A percentile compares a stretch with the other conserved stretches of the same genome.
Evolutionary conservation across 2,329 filamentous ascomycete genomes (phyloP).

Genomic region (Passalora sequoiae): DNA sequence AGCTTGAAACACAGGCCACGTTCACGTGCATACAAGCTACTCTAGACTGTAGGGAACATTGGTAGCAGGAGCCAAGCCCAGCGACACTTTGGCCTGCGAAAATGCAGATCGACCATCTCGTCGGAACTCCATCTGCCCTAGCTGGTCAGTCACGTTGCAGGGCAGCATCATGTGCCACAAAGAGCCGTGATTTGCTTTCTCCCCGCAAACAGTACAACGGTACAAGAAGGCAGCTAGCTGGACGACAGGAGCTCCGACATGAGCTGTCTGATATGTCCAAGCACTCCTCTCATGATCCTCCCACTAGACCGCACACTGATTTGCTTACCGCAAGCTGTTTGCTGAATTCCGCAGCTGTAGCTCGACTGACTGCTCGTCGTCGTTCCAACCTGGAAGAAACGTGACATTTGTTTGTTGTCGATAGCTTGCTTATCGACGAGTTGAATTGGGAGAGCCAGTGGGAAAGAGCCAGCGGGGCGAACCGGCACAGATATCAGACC

Average conservation of each 20-base stretch:
- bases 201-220: conserved; percentile 9
- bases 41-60: too few relatives aligned
- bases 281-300: conserved; percentile 1
- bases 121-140: too few relatives aligned
- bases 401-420: conserved; percentile 2
- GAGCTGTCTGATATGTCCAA: neutral
- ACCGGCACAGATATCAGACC: conserved; percentile 1
- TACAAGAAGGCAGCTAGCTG: conserved; percentile 3
- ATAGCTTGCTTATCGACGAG: neutral
- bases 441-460: neutral
- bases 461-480: neutral
- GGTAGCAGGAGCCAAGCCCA: too few relatives aligned
- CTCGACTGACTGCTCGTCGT: neutral
- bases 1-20: too few relatives aligned
- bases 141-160: conserved; percentile 8
- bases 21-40: too few relatives aligned
- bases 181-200: conserved; percentile 5
- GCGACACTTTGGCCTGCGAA: too few relatives aligned
- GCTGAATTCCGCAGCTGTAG: conserved; percentile 2
- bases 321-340: conserved; percentile 7
- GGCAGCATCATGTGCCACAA: conserved; percentile 1
- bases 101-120: too few relatives aligned
- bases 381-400: neutral
- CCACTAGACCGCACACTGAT: neutral
- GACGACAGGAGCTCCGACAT: neutral